Conservation (phyloP, 768 basidiomycete species). For the Mycena galopus region DNA sequence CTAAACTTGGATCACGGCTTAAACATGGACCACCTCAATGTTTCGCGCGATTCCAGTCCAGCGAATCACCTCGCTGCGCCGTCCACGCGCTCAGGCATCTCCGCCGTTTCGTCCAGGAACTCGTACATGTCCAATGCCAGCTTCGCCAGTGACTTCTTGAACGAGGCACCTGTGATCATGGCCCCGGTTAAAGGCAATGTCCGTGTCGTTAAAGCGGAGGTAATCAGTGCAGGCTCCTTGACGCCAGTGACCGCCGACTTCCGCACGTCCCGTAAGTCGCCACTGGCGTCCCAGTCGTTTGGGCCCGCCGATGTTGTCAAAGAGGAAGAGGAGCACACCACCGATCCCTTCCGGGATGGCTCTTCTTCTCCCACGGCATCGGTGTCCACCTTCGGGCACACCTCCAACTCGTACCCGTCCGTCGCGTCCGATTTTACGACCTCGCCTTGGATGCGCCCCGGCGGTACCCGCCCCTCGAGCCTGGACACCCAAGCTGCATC, state of each 20-base stretch:
- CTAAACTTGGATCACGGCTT: slow-evolving; percentile 76
- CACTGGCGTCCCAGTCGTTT: slow-evolving; percentile 78
- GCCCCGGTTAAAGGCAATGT: slow-evolving; percentile 74
- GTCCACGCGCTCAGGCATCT: slow-evolving; percentile 69
- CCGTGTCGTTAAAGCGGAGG: slow-evolving; percentile 82
- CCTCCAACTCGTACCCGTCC: slow-evolving; percentile 43
- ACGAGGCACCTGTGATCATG: slow-evolving; percentile 86
- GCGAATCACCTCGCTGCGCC: slow-evolving; percentile 52
- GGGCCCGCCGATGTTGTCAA: slow-evolving; percentile 74
- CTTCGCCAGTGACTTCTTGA: slow-evolving; percentile 82
- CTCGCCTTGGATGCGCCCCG: slow-evolving; percentile 56
- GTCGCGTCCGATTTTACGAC: slow-evolving; percentile 53
- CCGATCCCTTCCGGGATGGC: slow-evolving; percentile 77
- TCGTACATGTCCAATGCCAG: slow-evolving; percentile 84
- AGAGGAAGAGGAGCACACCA: slow-evolving; percentile 65
- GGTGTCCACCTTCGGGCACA: slow-evolving; percentile 55
- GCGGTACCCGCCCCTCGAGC: slow-evolving; percentile 69
- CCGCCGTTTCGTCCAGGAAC: slow-evolving; percentile 66
- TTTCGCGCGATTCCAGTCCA: slow-evolving; percentile 65
- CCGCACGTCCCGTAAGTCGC: slow-evolving; percentile 64
- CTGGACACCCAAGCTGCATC: slow-evolving; percentile 74
- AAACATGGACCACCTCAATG: slow-evolving; percentile 72
- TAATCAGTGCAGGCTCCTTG: slow-evolving; percentile 70
- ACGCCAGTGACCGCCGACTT: slow-evolving; percentile 54
- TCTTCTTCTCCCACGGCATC: slow-evolving; percentile 55